Evolutionary conservation across 78 protist species (phyloP), one percentile per base, ranked within the genome.

Genomic region (Blattamonas nauphoetae): DNA sequence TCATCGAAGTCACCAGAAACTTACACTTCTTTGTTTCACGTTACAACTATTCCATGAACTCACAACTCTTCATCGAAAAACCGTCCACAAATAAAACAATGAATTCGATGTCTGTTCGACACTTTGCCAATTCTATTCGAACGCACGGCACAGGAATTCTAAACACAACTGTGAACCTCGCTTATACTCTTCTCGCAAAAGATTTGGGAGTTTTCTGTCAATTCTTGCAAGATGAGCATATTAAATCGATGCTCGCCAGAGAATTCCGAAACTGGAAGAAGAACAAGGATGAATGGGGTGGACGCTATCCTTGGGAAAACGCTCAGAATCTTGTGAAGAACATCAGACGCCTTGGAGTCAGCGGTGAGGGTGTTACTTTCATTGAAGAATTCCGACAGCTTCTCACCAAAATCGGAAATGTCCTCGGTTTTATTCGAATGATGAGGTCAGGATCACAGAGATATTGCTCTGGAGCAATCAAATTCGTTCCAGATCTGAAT

Each of bases 121-220:
- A 95, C 91, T 84, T 95, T 42, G 93, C 99, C 41, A 94, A 94
- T 88, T 92, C 96, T 34, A 95, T 97, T 84, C 92, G 98, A 34
- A 94, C 97, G 35, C 99, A 97, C 89, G 99, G 99, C 43, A 83
- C 93, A 3, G 99, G 99, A 45, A 95, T 97, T 63, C 92, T 96
- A 96, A 94, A 95, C 89, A 96, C 99, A 0, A 89, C 98, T 0
- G 97, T 97, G 84, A 96, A 97, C 93, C 93, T 93, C 85, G 92
- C 95, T 1, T 97, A 89, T 91, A 92, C 89, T 44, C 94, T 89
- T 81, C 79, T 95, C 45, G 42, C 78, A 5, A 85, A 90, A 88
- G 89, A 93, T 87, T 91, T 96, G 77, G 0, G 35, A 6, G 42
- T 93, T 5, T 90, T 97, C 63, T 93, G 96, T 2, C 97, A 96